Conservation (phyloP, 2,329 filamentous ascomycete genomes). For the Metarhizium sp. region DNA sequence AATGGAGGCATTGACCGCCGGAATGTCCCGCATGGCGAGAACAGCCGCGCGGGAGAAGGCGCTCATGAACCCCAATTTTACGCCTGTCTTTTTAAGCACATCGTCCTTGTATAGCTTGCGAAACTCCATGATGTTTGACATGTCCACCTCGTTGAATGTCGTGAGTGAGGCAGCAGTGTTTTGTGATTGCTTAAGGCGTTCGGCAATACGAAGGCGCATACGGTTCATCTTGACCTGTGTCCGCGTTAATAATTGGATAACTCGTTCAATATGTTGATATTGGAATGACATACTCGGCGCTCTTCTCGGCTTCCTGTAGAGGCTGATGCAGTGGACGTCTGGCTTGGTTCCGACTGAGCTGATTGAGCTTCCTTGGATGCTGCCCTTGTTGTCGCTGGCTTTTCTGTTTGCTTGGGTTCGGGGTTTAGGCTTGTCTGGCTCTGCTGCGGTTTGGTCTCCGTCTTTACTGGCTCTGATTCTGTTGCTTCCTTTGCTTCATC, state of each 20-base stretch:
- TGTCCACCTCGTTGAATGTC: slow-evolving; percentile 98
- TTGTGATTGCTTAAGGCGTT: slow-evolving; percentile 97
- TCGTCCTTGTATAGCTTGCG: slow-evolving; percentile 97
- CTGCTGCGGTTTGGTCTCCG: slow-evolving; percentile 15
- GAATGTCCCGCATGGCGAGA: slow-evolving; percentile 90
- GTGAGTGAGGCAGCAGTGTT: slow-evolving; percentile 96
- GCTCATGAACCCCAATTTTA: slow-evolving; percentile 99
- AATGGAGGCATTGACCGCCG: slow-evolving; percentile 90
- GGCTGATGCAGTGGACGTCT: slow-evolving; percentile 13
- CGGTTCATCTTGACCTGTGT: slow-evolving; percentile 97
- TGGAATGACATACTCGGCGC: slow-evolving; percentile 58
- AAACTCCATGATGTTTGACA: slow-evolving; percentile 96
- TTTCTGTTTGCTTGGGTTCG: slow-evolving; percentile 27
- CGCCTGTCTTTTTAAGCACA: slow-evolving; percentile 86
- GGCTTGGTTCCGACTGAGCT: slow-evolving; percentile 11
- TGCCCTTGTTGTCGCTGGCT: slow-evolving; percentile 16
- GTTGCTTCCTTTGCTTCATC: slow-evolving; percentile 18
- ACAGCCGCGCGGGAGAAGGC: slow-evolving; percentile 87
- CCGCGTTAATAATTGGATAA: not conserved
- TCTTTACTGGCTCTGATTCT: slow-evolving; percentile 5
- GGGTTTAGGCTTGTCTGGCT: slow-evolving; percentile 14
- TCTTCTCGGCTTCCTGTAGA: slow-evolving; percentile 68
- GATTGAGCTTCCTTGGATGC: slow-evolving; percentile 17
- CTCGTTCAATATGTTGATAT: not conserved
- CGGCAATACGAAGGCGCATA: slow-evolving; percentile 94